phyloP scores from a whole-genome alignment of 495 filamentous ascomycete species.

The Penicillium manginii region DNA sequence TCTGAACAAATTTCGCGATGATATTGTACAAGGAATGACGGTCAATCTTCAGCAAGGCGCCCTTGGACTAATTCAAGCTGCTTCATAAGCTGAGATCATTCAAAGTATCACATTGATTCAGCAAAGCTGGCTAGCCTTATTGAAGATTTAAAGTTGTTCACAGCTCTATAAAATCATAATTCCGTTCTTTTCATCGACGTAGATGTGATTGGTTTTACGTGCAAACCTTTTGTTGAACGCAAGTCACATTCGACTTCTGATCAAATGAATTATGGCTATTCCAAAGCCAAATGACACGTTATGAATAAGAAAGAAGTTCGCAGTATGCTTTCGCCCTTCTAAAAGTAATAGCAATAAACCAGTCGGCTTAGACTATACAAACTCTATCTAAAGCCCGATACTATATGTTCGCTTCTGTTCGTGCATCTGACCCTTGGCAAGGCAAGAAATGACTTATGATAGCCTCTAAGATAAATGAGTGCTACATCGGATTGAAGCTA shows the following conservation, averaged over 20 bases:
- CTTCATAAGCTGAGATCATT: neutral
- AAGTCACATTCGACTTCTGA: neutral
- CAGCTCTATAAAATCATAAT: neutral
- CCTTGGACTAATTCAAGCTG: neutral
- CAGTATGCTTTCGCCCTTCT: neutral
- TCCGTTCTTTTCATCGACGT: neutral
- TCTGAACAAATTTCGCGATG: slow-evolving; percentile 1
- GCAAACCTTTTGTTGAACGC: neutral
- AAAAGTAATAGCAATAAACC: neutral
- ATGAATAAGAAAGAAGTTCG: neutral
- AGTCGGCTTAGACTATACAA: neutral
- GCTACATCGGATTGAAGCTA: neutral
- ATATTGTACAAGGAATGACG: neutral
- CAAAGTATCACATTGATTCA: neutral
- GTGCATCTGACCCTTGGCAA: no score
- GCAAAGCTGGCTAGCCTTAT: neutral
- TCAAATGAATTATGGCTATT: neutral
- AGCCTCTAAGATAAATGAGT: neutral
- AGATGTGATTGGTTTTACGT: neutral
- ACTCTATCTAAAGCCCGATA: neutral
- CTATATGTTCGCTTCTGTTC: no score
- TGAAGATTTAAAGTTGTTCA: neutral
- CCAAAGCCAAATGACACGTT: neutral
- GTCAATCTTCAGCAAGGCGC: slow-evolving; percentile 5
- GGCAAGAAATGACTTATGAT: neutral